phyloP scores from a whole-genome alignment of 2,329 filamentous ascomycete species.

The Alternaria infectoria region DNA sequence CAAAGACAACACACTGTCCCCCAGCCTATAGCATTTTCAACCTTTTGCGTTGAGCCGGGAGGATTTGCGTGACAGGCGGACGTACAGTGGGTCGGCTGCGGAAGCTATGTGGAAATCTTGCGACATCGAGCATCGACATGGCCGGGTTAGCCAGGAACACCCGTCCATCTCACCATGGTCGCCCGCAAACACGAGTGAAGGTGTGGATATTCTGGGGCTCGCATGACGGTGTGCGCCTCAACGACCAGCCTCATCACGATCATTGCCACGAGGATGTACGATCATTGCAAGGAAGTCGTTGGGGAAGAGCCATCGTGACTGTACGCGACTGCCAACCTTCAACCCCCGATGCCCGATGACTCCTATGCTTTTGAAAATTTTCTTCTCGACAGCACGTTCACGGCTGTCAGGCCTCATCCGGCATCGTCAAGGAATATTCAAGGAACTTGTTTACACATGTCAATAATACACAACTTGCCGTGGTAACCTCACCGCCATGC shows the following conservation, averaged over 20 bases:
- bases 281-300: slow-evolving; percentile 15
- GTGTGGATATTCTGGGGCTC: slow-evolving; percentile 1
- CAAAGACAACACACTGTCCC: slow-evolving; percentile 33
- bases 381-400: slow-evolving; percentile 21
- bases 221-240: slow-evolving; percentile 5
- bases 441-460: not conserved
- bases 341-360: slow-evolving; percentile 6
- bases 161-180: slow-evolving; percentile 9
- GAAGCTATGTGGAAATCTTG: slow-evolving; percentile 20
- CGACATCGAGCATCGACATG: slow-evolving; percentile 19
- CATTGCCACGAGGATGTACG: slow-evolving; percentile 12
- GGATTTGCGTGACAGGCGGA: slow-evolving; percentile 23
- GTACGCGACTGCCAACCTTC: not conserved
- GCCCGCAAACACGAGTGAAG: slow-evolving; percentile 13
- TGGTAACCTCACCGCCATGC: slow-evolving; percentile 35
- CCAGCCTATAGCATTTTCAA: slow-evolving; percentile 27
- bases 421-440: not conserved
- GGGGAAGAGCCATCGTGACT: not conserved
- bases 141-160: slow-evolving; percentile 14
- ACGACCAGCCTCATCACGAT: slow-evolving; percentile 11
- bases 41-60: slow-evolving; percentile 9
- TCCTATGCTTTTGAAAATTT: slow-evolving; percentile 23
- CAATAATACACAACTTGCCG: slow-evolving; percentile 16
- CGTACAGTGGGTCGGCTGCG: slow-evolving; percentile 22
- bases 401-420: slow-evolving; percentile 27